These are phyloP conservation scores for Lasiosphaeria hispida DNA, from an alignment of 495 filamentous ascomycete species.

Conservation along the genomic window DNA sequence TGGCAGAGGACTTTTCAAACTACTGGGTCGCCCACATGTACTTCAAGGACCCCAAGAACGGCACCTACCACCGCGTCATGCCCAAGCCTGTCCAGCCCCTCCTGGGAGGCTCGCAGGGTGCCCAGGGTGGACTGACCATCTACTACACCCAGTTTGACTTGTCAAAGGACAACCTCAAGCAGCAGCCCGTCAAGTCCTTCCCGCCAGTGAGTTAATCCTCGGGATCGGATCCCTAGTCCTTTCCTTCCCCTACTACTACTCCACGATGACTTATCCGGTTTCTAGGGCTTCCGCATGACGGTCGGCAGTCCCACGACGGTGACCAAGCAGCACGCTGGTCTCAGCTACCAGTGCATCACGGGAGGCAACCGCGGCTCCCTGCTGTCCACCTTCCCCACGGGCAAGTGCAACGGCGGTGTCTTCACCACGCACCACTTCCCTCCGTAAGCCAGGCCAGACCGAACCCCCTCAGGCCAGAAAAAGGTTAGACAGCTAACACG, in stretches of 20 bases:
- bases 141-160: slow-evolving; percentile 45
- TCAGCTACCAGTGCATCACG: slow-evolving; percentile 41
- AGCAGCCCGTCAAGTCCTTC: slow-evolving; percentile 37
- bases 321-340: slow-evolving; percentile 33
- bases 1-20: slow-evolving; percentile 25
- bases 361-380: slow-evolving; percentile 30
- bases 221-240: no score
- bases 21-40: slow-evolving; percentile 46
- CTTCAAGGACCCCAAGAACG: slow-evolving; percentile 46
- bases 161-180: slow-evolving; percentile 23
- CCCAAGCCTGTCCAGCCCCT: slow-evolving; percentile 36
- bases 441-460: slow-evolving; percentile 8
- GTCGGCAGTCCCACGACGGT: slow-evolving; percentile 39
- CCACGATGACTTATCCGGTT: no score
- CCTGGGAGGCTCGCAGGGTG: slow-evolving; percentile 40
- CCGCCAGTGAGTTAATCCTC: slow-evolving; percentile 33
- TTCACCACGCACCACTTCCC: slow-evolving; percentile 48
- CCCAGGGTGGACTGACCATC: slow-evolving; percentile 41
- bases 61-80: slow-evolving; percentile 41
- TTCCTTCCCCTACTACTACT: no score
- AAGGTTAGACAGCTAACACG: no score
- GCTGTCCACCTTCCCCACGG: slow-evolving; percentile 39
- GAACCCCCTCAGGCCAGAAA: no score
- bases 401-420: slow-evolving; percentile 40
- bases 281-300: slow-evolving; percentile 48